Evolutionary conservation across 2,329 filamentous ascomycete species (phyloP), one percentile per base, ranked within the genome.

Genomic region (Fusarium sterilihyphosum): DNA sequence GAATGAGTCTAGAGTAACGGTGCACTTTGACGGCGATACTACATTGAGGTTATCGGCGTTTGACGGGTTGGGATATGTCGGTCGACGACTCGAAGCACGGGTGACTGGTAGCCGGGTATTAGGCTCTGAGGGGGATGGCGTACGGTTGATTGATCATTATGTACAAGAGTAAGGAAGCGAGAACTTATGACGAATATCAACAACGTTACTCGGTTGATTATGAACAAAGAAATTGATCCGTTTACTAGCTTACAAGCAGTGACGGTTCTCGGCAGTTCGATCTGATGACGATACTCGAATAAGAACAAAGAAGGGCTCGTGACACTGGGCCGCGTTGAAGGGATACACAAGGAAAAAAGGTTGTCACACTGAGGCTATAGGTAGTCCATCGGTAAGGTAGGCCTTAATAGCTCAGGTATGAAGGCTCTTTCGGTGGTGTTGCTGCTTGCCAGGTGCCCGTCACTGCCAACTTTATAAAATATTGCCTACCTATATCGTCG

Each of bases 1-100:
- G 92, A 78, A 96, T 97, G 93, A 92, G 91, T 38, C 84, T 97
- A 75, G 94, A 96, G 67, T 78, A 68, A 78, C 53, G 33, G 26
- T 44, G 20, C 29, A 64, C 40, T 50, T 61, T 58, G 62, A 62
- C 49, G 57, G 40, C 47, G 61, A 70, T 70, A 41, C 52, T 66
- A 50, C 63, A 69, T 33, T 52, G 61, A 65, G 53, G 63, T 65
- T 46, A 65, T 44, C n/a, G 73, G 76, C 66, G 70, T 76, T 77
- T 64, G 82, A 96, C 81, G 78, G 64, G 46, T 33, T 61, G 47
- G 58, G 65, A 38, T 26, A 47, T 40, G 20, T 54, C 43, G 26
- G 33, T 41, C 52, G n/a, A 18, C 40, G 31, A 33, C 33, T 52
- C 16, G 24, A 49, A 47, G 41, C n/a, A 53, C 12, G 43, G 41